These are phyloP conservation scores for Paecilomyces dactylethromorphus DNA, from an alignment of 2,329 filamentous ascomycete genomes.

Conservation along the genomic window DNA sequence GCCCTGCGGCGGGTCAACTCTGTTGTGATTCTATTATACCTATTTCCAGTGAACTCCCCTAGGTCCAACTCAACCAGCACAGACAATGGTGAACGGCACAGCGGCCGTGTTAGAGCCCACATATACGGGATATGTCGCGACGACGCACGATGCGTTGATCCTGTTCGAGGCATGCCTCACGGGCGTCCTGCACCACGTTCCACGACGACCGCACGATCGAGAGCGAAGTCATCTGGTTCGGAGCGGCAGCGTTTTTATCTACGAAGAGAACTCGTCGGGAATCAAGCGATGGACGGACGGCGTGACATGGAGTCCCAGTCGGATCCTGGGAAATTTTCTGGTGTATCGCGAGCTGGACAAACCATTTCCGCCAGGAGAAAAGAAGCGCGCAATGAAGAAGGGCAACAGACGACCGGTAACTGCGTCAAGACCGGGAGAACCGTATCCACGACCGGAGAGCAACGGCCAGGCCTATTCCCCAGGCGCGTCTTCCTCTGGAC, in stretches of 20 bases:
- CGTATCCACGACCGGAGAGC: constrained; percentile 41
- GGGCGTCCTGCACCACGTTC: constrained; percentile 66
- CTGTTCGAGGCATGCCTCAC: constrained; percentile 73
- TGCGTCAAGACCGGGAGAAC: constrained; percentile 45
- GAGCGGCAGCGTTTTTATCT: constrained; percentile 84
- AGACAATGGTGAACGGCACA: constrained; percentile 36
- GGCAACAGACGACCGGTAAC: constrained; percentile 43
- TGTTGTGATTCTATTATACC: background rate
- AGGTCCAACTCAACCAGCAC: background rate
- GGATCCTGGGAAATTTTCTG: constrained; percentile 77
- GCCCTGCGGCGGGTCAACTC: background rate
- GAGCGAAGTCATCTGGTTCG: constrained; percentile 71
- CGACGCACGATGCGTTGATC: constrained; percentile 68
- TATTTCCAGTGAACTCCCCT: background rate
- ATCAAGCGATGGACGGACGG: constrained; percentile 96
- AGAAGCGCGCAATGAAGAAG: constrained; percentile 75
- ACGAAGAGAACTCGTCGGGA: constrained; percentile 82
- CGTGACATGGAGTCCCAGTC: constrained; percentile 82
- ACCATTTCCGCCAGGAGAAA: constrained; percentile 73
- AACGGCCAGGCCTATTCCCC: constrained; percentile 35
- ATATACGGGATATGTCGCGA: constrained; percentile 60
- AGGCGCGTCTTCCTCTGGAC: constrained; percentile 24
- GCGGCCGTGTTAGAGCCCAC: constrained; percentile 54
- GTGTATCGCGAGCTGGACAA: constrained; percentile 77
- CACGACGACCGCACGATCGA: constrained; percentile 77